These are phyloP conservation scores for Nitzschia sp. DNA, from an alignment of 108 stramenopile species.

Conservation along the genomic window DNA sequence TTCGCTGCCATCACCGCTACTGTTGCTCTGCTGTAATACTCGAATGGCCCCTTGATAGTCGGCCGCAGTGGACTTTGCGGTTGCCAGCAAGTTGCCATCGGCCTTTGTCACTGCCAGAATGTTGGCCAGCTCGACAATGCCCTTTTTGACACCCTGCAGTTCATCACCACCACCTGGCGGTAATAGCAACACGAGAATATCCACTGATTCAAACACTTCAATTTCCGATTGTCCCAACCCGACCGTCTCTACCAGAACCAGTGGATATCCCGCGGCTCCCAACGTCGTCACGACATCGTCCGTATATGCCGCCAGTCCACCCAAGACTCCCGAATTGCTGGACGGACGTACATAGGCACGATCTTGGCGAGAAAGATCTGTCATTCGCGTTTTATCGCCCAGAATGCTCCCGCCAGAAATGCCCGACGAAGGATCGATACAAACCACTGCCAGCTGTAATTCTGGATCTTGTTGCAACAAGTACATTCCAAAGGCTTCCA, in stretches of 20 bases:
- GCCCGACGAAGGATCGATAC: constrained; percentile 90
- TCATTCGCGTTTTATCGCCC: constrained; percentile 98
- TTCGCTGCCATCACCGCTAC: neutral
- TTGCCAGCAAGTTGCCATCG: constrained; percentile 81
- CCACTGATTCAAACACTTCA: constrained; percentile 85
- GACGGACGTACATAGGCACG: constrained; percentile 94
- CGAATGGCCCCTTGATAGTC: constrained; percentile 75
- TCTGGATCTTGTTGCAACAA: constrained; percentile 43
- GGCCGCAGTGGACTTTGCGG: constrained; percentile 66
- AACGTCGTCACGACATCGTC: constrained; percentile 93
- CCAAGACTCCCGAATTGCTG: constrained; percentile 83
- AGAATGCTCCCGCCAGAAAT: constrained; percentile 95
- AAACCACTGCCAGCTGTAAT: constrained; percentile 79
- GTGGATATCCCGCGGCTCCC: constrained; percentile 85
- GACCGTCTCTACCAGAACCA: constrained; percentile 96
- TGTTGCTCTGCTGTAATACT: constrained; percentile 40
- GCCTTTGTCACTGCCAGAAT: constrained; percentile 95
- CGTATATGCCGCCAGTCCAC: constrained; percentile 92
- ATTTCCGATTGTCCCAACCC: constrained; percentile 97
- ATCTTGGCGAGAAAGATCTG: constrained; percentile 74
- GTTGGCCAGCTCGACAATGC: constrained; percentile 97
- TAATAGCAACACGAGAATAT: constrained; percentile 88
- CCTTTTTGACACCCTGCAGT: constrained; percentile 95
- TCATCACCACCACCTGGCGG: constrained; percentile 97
- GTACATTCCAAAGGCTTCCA: constrained; percentile 76